Evolutionary conservation across 2,329 filamentous ascomycete species (phyloP), one percentile per base, ranked within the genome.

Genomic region (Whalleya microplaca): DNA sequence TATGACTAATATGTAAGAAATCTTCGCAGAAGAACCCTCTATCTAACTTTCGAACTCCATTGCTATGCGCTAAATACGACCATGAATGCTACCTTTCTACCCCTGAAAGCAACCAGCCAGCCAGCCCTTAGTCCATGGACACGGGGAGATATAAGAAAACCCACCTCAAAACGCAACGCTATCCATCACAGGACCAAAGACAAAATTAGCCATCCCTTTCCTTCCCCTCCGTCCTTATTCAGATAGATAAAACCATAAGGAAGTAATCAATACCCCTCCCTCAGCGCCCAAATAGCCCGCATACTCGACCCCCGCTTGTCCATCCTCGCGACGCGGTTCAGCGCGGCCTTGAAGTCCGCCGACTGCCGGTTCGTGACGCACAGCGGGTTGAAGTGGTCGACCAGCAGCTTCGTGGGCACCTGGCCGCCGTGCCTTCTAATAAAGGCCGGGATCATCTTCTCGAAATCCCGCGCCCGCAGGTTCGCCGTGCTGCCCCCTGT

Each of bases 311-410:
- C 81, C 9, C 73, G 72, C 70, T 84, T 81, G 68, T 91, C 84
- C 71, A 96, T 74, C 51, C 78, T 83, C 0, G 94, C 94, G 66
- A 96, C 89, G 59, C 80, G 80, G 65, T 90, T 87, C 52, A 98
- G 76, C 65, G 92, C 92, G 66, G 84, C 81, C 74, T 92, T 94
- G 71, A 98, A 98, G 71, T 92, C 89, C 18, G 85, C 84, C 49
- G 87, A 88, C 58, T 90, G 84, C 59, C 85, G 83, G 21, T 81
- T 74, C 43, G 85, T 90, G 20, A 82, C 84, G 69, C 92, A 96
- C 67, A 87, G 90, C 14, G 85, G 84, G 72, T 93, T 91, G 73
- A 97, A 98, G 68, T 96, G 92, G 67, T 96, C 90, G 21, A 96
- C 89, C 44, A 97, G 75, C 80, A 92, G 88, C 76, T 96, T 92